Conservation (phyloP, 2,329 filamentous ascomycete species). For the Ascochyta viciae-villosae region DNA sequence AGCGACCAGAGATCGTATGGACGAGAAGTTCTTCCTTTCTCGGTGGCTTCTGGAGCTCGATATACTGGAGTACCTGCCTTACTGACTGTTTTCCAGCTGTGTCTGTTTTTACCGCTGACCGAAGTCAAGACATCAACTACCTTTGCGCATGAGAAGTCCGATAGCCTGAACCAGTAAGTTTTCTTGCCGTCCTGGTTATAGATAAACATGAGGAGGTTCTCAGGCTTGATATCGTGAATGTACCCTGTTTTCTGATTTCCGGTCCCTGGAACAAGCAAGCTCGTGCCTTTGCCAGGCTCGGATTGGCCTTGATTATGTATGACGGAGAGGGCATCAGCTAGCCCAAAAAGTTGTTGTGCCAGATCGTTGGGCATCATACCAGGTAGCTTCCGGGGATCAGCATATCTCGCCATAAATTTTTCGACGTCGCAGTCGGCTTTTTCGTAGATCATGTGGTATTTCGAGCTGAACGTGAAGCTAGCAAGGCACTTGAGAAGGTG, state of each 20-base stretch:
- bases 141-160: conserved; percentile 19
- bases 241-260: not conserved
- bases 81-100: not conserved
- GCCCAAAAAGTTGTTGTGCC: not conserved
- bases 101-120: not conserved
- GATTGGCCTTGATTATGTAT: conserved; percentile 1
- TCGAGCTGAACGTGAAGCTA: conserved; percentile 19
- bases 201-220: conserved; percentile 5
- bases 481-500: conserved; percentile 27
- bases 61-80: conserved; percentile 1
- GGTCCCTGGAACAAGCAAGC: not conserved
- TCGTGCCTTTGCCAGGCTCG: fast-evolving
- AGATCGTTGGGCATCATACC: not conserved
- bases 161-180: conserved; percentile 11
- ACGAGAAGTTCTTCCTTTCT: not conserved
- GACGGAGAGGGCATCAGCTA: not conserved
- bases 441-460: conserved; percentile 24
- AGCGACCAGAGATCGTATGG: conserved; percentile 11
- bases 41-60: conserved; percentile 3
- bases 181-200: conserved; percentile 2
- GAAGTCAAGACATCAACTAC: not conserved
- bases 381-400: not conserved
- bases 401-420: not conserved
- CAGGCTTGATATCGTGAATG: conserved; percentile 11
- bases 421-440: conserved; percentile 12